These are phyloP conservation scores for Cladosporium sp. DNA, from an alignment of 2,329 filamentous ascomycete genomes.

Conservation along the genomic window DNA sequence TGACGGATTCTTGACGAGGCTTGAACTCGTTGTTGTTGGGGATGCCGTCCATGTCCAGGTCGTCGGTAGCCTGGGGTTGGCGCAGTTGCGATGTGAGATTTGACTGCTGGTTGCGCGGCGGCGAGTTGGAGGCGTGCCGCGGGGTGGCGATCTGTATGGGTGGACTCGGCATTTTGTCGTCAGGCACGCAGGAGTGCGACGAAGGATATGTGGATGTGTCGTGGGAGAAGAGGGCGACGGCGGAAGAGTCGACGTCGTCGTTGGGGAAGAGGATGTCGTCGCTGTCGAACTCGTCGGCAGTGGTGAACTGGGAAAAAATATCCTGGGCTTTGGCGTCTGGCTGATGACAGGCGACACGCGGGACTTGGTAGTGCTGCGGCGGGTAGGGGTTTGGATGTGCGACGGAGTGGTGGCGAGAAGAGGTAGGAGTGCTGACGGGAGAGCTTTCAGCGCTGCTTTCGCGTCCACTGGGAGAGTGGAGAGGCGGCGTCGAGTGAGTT, in stretches of 20 bases:
- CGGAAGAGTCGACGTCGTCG: slow-evolving; percentile 27
- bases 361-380: slow-evolving; percentile 20
- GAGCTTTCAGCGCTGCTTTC: slow-evolving; percentile 32
- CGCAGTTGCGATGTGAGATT: slow-evolving; percentile 64
- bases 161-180: slow-evolving; percentile 50
- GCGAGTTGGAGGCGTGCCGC: slow-evolving; percentile 56
- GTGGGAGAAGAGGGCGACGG: slow-evolving; percentile 12
- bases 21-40: slow-evolving; percentile 30
- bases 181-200: background rate
- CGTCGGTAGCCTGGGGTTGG: slow-evolving; percentile 36
- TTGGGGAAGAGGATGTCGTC: slow-evolving; percentile 35
- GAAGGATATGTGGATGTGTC: background rate
- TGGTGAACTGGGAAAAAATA: slow-evolving; percentile 23
- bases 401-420: slow-evolving; percentile 13
- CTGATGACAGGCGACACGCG: background rate
- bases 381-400: slow-evolving; percentile 10
- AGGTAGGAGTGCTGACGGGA: slow-evolving; percentile 29
- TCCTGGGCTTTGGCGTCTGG: slow-evolving; percentile 22
- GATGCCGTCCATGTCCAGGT: slow-evolving; percentile 22
- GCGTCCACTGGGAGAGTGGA: slow-evolving; percentile 25
- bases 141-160: slow-evolving; percentile 61
- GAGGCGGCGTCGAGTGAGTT: slow-evolving; percentile 24
- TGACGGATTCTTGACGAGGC: slow-evolving; percentile 57
- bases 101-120: slow-evolving; percentile 62
- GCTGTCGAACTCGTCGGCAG: slow-evolving; percentile 30